phyloP scores from a whole-genome alignment of 2,329 filamentous ascomycete genomes.

The Phaeosphaeria sp. region DNA sequence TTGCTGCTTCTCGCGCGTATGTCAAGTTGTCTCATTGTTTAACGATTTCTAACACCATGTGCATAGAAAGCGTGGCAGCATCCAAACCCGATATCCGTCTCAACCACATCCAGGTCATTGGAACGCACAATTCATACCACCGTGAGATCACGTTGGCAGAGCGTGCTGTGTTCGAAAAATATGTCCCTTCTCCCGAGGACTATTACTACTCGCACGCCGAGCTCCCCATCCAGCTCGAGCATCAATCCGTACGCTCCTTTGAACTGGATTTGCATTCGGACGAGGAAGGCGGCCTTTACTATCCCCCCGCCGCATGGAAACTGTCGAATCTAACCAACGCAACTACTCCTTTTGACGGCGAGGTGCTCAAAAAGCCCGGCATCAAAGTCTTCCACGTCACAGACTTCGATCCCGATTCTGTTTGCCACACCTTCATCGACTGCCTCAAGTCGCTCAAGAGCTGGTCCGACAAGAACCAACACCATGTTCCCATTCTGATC shows the following conservation, averaged over 20 bases:
- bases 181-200: conserved; percentile 48
- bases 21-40: neutral
- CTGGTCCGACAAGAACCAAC: conserved; percentile 54
- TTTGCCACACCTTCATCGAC: conserved; percentile 55
- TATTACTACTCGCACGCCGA: conserved; percentile 58
- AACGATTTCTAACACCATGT: neutral
- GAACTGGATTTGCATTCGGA: conserved; percentile 60
- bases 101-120: conserved; percentile 60
- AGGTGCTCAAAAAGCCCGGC: conserved; percentile 50
- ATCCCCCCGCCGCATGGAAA: conserved; percentile 52
- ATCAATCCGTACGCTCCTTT: conserved; percentile 56
- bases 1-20: conserved; percentile 6
- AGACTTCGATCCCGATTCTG: conserved; percentile 55
- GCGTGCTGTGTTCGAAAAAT: conserved; percentile 49
- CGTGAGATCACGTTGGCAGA: conserved; percentile 54
- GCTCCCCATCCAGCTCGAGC: conserved; percentile 53
- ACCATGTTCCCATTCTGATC: conserved; percentile 56
- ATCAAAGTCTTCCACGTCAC: conserved; percentile 61
- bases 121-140: conserved; percentile 62
- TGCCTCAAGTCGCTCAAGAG: conserved; percentile 53
- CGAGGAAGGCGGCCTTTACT: conserved; percentile 56
- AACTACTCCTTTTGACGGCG: conserved; percentile 48
- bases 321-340: conserved; percentile 49
- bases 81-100: conserved; percentile 48
- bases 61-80: neutral